phyloP scores from a whole-genome alignment of 805 yeast species.

The Yamadazyma sp. region DNA sequence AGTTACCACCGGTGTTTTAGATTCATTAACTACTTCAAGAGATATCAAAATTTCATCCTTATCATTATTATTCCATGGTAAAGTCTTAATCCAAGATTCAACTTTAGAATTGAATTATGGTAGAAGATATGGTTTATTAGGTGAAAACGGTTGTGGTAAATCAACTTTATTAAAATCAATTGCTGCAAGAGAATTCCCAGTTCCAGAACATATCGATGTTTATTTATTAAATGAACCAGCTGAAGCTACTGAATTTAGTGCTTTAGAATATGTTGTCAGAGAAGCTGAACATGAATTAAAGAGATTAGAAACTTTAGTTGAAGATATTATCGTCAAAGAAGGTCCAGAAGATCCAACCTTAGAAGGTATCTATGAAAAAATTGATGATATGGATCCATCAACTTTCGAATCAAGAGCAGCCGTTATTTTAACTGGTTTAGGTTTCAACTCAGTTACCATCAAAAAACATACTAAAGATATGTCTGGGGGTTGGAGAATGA shows the following conservation, averaged over 20 bases:
- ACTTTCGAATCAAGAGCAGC: slow-evolving; percentile 98
- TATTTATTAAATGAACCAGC: slow-evolving; percentile 97
- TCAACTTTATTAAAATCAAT: slow-evolving; percentile 90
- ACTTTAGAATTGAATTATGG: slow-evolving; percentile 92
- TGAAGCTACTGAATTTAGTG: slow-evolving; percentile 86
- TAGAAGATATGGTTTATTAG: slow-evolving; percentile 94
- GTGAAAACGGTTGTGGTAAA: slow-evolving; percentile 99
- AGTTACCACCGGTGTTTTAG: slow-evolving; percentile 96
- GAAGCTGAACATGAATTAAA: slow-evolving; percentile 94
- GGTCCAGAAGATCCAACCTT: slow-evolving; percentile 90
- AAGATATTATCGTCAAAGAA: slow-evolving; percentile 80
- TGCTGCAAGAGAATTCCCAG: slow-evolving; percentile 95
- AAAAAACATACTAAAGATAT: slow-evolving; percentile 94
- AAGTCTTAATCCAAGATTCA: slow-evolving; percentile 91
- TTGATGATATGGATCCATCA: slow-evolving; percentile 92
- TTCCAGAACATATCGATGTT: slow-evolving; percentile 88
- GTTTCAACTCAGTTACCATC: slow-evolving; percentile 85
- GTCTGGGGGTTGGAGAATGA: slow-evolving; percentile 99
- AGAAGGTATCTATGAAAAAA: slow-evolving; percentile 90
- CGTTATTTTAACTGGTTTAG: slow-evolving; percentile 91
- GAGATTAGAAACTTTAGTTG: slow-evolving; percentile 86
- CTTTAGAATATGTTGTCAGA: slow-evolving; percentile 92
- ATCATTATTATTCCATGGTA: slow-evolving; percentile 94
- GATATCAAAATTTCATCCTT: slow-evolving; percentile 90
- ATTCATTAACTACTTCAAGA: slow-evolving; percentile 83